Evolutionary conservation across 495 filamentous ascomycete genomes (phyloP).

Genomic region (Aspergillus egyptiacus): DNA sequence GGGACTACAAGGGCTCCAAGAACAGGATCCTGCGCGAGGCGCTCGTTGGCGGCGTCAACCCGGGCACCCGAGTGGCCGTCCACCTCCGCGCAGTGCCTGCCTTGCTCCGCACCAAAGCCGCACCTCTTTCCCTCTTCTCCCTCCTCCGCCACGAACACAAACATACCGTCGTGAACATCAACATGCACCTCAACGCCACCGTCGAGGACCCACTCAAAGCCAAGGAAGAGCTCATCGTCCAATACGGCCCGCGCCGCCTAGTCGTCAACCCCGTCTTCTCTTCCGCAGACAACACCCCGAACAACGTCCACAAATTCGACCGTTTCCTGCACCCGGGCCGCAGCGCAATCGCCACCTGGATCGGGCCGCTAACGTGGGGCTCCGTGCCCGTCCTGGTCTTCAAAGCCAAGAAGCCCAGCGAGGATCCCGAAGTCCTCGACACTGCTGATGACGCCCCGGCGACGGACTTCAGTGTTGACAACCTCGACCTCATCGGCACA

Average conservation of each 20-base stretch:
- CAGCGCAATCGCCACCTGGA: constrained; percentile 85
- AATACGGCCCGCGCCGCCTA: constrained; percentile 80
- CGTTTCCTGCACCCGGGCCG: constrained; percentile 87
- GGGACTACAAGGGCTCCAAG: constrained; percentile 75
- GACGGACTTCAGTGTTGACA: constrained; percentile 19
- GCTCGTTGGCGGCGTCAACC: constrained; percentile 73
- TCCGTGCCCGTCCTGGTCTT: constrained; percentile 84
- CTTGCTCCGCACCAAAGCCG: constrained; percentile 49
- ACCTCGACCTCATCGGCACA: constrained; percentile 68
- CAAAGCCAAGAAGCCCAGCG: constrained; percentile 44
- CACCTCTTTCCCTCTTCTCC: constrained; percentile 68
- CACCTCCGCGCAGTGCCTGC: constrained; percentile 69
- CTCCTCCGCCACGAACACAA: constrained; percentile 94
- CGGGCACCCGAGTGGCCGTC: constrained; percentile 75
- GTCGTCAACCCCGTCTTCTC: constrained; percentile 89
- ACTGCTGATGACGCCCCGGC: constrained; percentile 26
- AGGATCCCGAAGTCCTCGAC: constrained; percentile 39
- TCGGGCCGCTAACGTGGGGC: constrained; percentile 89
- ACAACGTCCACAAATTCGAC: constrained; percentile 95
- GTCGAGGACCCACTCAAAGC: constrained; percentile 68
- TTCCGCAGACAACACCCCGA: constrained; percentile 72
- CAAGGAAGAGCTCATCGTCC: constrained; percentile 84
- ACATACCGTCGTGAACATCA: constrained; percentile 77
- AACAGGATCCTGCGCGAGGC: constrained; percentile 72
- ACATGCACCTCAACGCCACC: constrained; percentile 71